phyloP scores from a whole-genome alignment of 371 early-diverging fungal species.

The Dichotomocladium elegans region DNA sequence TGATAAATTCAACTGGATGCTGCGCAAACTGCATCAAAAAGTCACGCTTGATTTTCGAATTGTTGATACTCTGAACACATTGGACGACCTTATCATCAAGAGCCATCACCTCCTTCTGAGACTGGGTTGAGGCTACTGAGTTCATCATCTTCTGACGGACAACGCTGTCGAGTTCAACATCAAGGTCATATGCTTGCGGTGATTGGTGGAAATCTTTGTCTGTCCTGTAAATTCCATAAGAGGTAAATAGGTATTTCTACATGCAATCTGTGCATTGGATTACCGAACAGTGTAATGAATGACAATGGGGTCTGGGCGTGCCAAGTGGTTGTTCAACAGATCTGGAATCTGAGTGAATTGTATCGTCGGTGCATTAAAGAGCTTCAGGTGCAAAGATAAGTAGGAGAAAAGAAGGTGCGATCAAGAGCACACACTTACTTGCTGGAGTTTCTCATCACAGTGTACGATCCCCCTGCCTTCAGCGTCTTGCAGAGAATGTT shows the following conservation, averaged over 20 bases:
- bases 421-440: slow-evolving; percentile 45
- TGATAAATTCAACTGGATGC: slow-evolving; percentile 86
- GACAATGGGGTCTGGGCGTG: slow-evolving; percentile 84
- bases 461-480: slow-evolving; percentile 73
- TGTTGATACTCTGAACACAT: slow-evolving; percentile 78
- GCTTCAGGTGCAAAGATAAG: too few relatives aligned
- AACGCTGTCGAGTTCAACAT: slow-evolving; percentile 84
- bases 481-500: slow-evolving; percentile 68
- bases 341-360: slow-evolving; percentile 82
- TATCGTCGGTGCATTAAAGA: slow-evolving; percentile 74
- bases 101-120: slow-evolving; percentile 51
- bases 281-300: slow-evolving; percentile 85
- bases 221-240: slow-evolving; percentile 25
- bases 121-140: slow-evolving; percentile 31
- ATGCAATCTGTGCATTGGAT: neutral
- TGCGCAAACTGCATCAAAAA: slow-evolving; percentile 85
- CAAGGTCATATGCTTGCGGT: slow-evolving; percentile 78
- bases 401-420: too few relatives aligned
- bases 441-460: slow-evolving; percentile 57
- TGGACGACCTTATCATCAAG: slow-evolving; percentile 67
- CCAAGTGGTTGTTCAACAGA: slow-evolving; percentile 68
- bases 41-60: slow-evolving; percentile 86
- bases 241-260: neutral
- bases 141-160: slow-evolving; percentile 50
- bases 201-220: slow-evolving; percentile 62